Conservation (phyloP, 208 protist genomes). For the Trypanosoma brucei region DNA sequence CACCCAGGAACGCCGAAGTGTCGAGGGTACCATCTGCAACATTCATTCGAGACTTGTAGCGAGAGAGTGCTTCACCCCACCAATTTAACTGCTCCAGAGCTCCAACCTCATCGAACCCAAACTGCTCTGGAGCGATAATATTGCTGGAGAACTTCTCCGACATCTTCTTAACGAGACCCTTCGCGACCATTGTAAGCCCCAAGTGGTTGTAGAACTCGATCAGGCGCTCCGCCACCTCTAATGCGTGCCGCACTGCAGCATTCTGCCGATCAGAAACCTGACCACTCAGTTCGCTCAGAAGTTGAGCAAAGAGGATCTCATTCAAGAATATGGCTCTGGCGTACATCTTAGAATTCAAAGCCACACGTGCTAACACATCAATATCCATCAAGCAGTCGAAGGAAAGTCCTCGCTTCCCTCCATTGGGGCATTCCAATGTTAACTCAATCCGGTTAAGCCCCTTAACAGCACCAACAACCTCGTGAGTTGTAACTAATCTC, state of each 20-base stretch:
- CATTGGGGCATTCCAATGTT: conserved; percentile 47
- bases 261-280: conserved; percentile 35
- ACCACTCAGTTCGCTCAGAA: conserved; percentile 42
- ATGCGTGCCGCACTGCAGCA: conserved; percentile 35
- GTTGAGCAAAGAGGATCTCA: conserved; percentile 72
- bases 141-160: conserved; percentile 68
- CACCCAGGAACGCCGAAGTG: conserved; percentile 59
- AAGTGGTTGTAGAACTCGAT: conserved; percentile 87
- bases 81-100: conserved; percentile 87
- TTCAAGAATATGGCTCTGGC: conserved; percentile 89
- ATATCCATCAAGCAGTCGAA: conserved; percentile 68
- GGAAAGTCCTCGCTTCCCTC: conserved; percentile 37
- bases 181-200: conserved; percentile 78
- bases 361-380: conserved; percentile 61
- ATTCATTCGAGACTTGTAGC: conserved; percentile 61
- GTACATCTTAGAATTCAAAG: conserved; percentile 76
- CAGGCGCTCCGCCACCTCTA: conserved; percentile 65
- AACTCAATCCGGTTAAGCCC: conserved; percentile 68
- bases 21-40: conserved; percentile 36
- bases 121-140: conserved; percentile 69
- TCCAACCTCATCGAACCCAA: conserved; percentile 76
- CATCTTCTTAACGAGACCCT: conserved; percentile 75
- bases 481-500: conserved; percentile 53
- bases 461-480: conserved; percentile 77
- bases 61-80: conserved; percentile 76